A percentile compares a stretch with the other conserved stretches of the same genome.
These are phyloP conservation scores for Fraxinus platypoda DNA, from an alignment of 305 asterid genomes.

Conservation along the genomic window DNA sequence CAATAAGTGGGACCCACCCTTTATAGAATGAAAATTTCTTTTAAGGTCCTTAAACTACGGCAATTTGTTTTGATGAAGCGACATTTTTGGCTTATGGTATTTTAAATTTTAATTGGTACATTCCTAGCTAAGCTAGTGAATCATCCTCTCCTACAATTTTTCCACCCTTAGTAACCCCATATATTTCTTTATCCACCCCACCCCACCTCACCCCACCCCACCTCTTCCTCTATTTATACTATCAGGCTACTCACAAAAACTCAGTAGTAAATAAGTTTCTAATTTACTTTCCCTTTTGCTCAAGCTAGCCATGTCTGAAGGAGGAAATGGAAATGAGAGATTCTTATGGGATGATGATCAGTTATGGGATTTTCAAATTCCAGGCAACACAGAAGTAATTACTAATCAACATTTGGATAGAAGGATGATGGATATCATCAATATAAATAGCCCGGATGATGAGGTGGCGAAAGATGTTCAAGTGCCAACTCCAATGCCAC, in stretches of 20 bases:
- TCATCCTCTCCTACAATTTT: background rate
- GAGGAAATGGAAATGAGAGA: background rate
- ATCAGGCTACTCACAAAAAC: background rate
- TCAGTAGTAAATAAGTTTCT: background rate
- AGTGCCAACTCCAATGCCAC: background rate
- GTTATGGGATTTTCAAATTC: background rate
- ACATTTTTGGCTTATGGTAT: background rate
- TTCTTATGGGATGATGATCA: background rate
- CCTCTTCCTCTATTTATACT: background rate
- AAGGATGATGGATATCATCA: background rate
- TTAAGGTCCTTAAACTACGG: background rate
- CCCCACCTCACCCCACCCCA: background rate
- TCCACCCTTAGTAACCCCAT: background rate
- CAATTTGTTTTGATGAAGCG: background rate
- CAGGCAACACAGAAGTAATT: background rate
- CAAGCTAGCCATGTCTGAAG: background rate
- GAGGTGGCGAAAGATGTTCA: background rate
- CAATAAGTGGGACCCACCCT: background rate
- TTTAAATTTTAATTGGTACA: background rate
- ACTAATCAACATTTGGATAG: background rate
- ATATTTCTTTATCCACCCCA: background rate
- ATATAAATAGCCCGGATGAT: background rate
- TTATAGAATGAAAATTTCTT: background rate
- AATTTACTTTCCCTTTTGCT: background rate
- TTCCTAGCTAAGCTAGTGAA: background rate